Conservation (phyloP, 345 rosid species). For the Citrus hindsii region DNA sequence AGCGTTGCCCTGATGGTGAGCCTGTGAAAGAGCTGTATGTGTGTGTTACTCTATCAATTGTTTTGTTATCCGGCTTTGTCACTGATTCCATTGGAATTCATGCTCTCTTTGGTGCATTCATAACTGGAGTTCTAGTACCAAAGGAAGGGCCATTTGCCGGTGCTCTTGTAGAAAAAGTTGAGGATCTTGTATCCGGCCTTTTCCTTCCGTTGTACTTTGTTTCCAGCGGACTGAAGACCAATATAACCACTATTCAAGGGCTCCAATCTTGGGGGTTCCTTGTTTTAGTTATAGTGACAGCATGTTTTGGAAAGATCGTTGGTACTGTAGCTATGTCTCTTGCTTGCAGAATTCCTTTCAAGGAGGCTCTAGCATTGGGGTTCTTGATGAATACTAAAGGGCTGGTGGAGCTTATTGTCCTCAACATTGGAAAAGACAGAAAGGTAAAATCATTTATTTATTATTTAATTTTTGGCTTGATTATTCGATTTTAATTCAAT, state of each 20-base stretch:
- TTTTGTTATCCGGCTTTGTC: slow-evolving; percentile 54
- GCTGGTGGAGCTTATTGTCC: slow-evolving; percentile 84
- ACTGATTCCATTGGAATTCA: slow-evolving; percentile 79
- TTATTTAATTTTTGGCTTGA: neutral
- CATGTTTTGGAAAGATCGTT: slow-evolving; percentile 68
- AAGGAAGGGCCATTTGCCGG: slow-evolving; percentile 72
- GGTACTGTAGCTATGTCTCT: slow-evolving; percentile 61
- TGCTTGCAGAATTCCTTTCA: slow-evolving; percentile 41
- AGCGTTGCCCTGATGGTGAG: slow-evolving; percentile 74
- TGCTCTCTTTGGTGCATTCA: slow-evolving; percentile 78
- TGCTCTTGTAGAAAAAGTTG: slow-evolving; percentile 67
- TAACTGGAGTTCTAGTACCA: slow-evolving; percentile 60
- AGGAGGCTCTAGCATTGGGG: slow-evolving; percentile 59
- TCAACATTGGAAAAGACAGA: slow-evolving; percentile 79
- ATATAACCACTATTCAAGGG: slow-evolving; percentile 56
- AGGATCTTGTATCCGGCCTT: slow-evolving; percentile 76
- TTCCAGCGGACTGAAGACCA: slow-evolving; percentile 79
- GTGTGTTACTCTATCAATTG: slow-evolving; percentile 52
- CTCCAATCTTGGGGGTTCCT: slow-evolving; percentile 72
- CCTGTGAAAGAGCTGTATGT: slow-evolving; percentile 66
- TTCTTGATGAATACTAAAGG: slow-evolving; percentile 84
- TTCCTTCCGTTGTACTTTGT: slow-evolving; percentile 75
- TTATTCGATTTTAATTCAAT: neutral
- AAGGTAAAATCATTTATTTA: slow-evolving; percentile 30
- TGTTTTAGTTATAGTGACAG: slow-evolving; percentile 53